Conservation (phyloP, 177 flowering plant species). For the Vitis hybrid region DNA sequence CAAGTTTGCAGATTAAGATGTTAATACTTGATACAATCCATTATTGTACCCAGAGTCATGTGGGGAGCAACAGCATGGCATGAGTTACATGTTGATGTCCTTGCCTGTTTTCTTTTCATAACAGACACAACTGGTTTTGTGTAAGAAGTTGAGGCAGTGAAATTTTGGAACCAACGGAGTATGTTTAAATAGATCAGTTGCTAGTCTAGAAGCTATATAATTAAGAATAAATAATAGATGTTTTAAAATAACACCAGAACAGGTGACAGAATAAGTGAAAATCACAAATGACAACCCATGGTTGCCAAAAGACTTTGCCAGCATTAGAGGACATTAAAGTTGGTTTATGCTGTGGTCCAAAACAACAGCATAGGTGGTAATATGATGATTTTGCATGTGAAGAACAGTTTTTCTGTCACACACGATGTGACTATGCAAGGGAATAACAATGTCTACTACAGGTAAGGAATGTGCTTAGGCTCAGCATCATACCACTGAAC, state of each 20-base stretch:
- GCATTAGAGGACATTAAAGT: not conserved
- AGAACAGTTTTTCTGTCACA: too few relatives aligned
- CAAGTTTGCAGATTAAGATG: not conserved
- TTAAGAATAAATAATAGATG: too few relatives aligned
- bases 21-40: not conserved
- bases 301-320: not conserved
- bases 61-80: not conserved
- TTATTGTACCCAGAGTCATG: not conserved
- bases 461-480: too few relatives aligned
- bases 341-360: not conserved
- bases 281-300: not conserved
- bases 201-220: not conserved
- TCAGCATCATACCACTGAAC: too few relatives aligned
- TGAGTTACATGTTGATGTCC: too few relatives aligned
- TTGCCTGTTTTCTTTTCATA: too few relatives aligned
- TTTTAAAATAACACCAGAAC: not conserved
- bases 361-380: not conserved
- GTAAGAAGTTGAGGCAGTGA: too few relatives aligned
- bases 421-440: too few relatives aligned
- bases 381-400: not conserved
- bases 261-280: not conserved
- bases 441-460: too few relatives aligned
- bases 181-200: not conserved
- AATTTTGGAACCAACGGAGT: too few relatives aligned
- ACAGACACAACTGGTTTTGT: too few relatives aligned